These are phyloP conservation scores for Oryza glumipatula DNA, from an alignment of 176 grass and related monocot genomes.

Conservation along the genomic window DNA sequence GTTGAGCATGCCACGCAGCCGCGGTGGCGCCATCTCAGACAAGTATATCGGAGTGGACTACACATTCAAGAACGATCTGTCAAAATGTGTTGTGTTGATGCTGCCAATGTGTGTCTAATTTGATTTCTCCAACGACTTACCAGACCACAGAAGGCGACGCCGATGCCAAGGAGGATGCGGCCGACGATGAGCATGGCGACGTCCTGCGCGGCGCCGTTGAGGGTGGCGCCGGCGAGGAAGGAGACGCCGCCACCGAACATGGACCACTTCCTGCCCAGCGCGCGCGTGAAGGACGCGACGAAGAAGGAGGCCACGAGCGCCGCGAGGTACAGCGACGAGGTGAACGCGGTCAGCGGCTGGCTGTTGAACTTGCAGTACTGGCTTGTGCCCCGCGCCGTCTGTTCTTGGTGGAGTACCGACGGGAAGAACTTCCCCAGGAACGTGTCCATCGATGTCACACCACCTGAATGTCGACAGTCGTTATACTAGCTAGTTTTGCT, in stretches of 20 bases:
- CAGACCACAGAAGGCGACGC: slow-evolving; percentile 31
- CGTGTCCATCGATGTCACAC: slow-evolving; percentile 47
- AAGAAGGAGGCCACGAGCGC: slow-evolving; percentile 30
- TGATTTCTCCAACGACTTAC: background rate
- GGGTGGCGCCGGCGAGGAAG: slow-evolving; percentile 26
- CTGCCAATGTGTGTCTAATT: too few relatives aligned
- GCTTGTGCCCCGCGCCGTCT: background rate
- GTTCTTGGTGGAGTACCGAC: slow-evolving; percentile 32
- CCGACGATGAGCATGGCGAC: slow-evolving; percentile 47
- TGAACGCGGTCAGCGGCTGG: slow-evolving; percentile 49
- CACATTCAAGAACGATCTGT: background rate
- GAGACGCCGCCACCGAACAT: slow-evolving; percentile 40
- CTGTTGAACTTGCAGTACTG: slow-evolving; percentile 45
- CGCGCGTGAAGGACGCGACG: slow-evolving; percentile 30
- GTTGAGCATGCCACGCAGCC: slow-evolving; percentile 45
- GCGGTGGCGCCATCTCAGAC: slow-evolving; percentile 38
- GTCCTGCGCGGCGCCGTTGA: slow-evolving; percentile 31
- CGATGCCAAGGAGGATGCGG: slow-evolving; percentile 36
- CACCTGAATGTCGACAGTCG: slow-evolving; percentile 8
- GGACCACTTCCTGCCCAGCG: slow-evolving; percentile 34
- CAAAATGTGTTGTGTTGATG: too few relatives aligned
- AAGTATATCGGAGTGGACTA: slow-evolving; percentile 39
- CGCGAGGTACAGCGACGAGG: slow-evolving; percentile 54
- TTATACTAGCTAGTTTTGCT: too few relatives aligned
- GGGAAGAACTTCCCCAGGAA: slow-evolving; percentile 46